These are phyloP conservation scores for Calycina marina DNA, from an alignment of 2,329 filamentous ascomycete species.

Conservation along the genomic window DNA sequence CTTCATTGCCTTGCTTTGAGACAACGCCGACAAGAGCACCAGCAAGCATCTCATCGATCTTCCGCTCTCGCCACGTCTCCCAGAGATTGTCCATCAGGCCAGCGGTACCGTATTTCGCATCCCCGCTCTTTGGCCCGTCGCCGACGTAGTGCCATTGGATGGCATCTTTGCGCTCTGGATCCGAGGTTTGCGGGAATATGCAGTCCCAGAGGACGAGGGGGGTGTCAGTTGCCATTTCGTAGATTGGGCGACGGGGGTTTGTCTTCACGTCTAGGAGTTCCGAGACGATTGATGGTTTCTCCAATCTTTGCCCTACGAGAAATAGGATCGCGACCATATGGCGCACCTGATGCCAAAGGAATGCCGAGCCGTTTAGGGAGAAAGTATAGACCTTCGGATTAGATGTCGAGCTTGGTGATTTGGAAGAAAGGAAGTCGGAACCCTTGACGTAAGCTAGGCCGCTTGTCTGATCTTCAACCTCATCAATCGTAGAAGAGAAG, in stretches of 20 bases:
- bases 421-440: conserved; percentile 29
- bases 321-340: conserved; percentile 92
- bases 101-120: conserved; percentile 46
- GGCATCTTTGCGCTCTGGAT: conserved; percentile 35
- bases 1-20: conserved; percentile 25
- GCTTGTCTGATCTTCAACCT: conserved; percentile 40
- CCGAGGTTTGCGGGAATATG: conserved; percentile 52
- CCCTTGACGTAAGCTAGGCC: conserved; percentile 40
- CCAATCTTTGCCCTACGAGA: conserved; percentile 76
- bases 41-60: conserved; percentile 81
- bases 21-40: conserved; percentile 55
- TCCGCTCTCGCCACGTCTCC: conserved; percentile 67
- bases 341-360: conserved; percentile 95
- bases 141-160: conserved; percentile 70
- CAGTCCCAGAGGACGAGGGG: conserved; percentile 95
- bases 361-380: conserved; percentile 77
- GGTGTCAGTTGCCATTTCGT: conserved; percentile 80
- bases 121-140: conserved; percentile 41
- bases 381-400: conserved; percentile 68
- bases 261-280: conserved; percentile 58
- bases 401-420: conserved; percentile 1
- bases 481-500: conserved; percentile 65
- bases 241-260: conserved; percentile 66
- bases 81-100: conserved; percentile 65
- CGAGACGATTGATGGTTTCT: conserved; percentile 57